Evolutionary conservation across 2,329 filamentous ascomycete genomes (phyloP), one percentile per base, ranked within the genome.

Genomic region (Ceratocystis eucalypticola): DNA sequence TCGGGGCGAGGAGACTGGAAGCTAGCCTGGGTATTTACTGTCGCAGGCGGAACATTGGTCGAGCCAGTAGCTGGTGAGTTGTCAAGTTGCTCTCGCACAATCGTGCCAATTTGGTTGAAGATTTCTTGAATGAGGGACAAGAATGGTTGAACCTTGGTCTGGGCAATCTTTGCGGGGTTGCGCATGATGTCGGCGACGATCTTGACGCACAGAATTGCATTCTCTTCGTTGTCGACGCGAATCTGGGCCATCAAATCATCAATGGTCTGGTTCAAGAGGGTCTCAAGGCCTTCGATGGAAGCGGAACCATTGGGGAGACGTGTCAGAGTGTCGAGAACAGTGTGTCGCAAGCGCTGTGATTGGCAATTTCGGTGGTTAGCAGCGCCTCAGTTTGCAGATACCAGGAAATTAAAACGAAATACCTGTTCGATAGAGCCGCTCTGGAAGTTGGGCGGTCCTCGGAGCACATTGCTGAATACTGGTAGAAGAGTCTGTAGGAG

Each of bases 151-250:
- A 96, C 92, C 74, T 89, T 91, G 67, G 84, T 82, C 53, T 77
- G 76, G 6, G 96, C 85, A 30, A 87, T 86, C 77, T 93, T 95
- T 67, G 87, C 84, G 76, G 97, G 93, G 73, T 96, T 91, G 62
- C 94, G 87, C 82, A 96, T 91, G 70, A 97, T 87, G 74, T 99
- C 94, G 79, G 96, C 96, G 64, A 96, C 91, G 15, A 93, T 96
- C 80, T 99, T 99, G 77, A 99, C 91, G 74, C 93, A 96, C 69
- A 99, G 79, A n/a, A 95, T 91, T 1, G 93, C 94, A 80, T 99
- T 99, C 69, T 99, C 94, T 77, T 99, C 94, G 72, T 99, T 99
- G 76, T 99, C 94, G 53, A 85, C 88, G 71, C 88, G 86, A 68
- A 97, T 91, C 67, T 99, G 79, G 65, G 84, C 83, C 86, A 97